Percentiles rank a stretch among this genome's conserved stretches.
These are phyloP conservation scores for Lenwebbia sp. DNA, from an alignment of 345 rosid genomes.

Conservation along the genomic window DNA sequence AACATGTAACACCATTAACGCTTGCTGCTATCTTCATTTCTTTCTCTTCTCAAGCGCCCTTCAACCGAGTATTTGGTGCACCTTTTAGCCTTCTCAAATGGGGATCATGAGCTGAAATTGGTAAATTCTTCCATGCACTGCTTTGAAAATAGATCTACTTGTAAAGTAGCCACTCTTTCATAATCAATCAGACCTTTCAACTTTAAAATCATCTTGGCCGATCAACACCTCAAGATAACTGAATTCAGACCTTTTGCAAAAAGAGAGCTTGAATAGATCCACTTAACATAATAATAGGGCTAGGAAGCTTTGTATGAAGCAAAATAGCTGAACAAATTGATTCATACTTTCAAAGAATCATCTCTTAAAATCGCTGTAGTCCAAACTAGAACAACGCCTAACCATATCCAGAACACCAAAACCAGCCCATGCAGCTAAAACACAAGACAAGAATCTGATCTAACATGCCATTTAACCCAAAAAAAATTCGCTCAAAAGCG, in stretches of 20 bases:
- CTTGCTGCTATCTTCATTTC: no score
- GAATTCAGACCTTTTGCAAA: not conserved
- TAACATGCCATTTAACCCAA: not conserved
- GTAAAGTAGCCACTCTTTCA: not conserved
- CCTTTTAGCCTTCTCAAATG: no score
- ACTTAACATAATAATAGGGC: not conserved
- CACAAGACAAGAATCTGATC: not conserved
- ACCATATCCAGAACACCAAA: not conserved
- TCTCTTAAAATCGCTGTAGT: conserved; percentile 5
- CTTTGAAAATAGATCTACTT: not conserved
- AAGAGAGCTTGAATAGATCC: not conserved
- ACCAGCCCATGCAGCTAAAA: not conserved
- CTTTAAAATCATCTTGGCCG: not conserved
- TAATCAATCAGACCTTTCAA: not conserved
- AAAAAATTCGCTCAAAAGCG: not conserved
- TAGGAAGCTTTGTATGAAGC: not conserved
- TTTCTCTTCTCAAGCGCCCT: no score
- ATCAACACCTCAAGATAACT: not conserved
- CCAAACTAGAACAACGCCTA: not conserved
- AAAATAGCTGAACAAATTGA: not conserved
- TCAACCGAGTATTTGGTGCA: no score
- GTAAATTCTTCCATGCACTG: not conserved
- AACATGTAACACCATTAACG: no score
- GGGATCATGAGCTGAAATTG: not conserved
- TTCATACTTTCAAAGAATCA: conserved; percentile 32